Conservation (phyloP, 306 rosid species). For the Psophocarpus tetragonolobus region DNA sequence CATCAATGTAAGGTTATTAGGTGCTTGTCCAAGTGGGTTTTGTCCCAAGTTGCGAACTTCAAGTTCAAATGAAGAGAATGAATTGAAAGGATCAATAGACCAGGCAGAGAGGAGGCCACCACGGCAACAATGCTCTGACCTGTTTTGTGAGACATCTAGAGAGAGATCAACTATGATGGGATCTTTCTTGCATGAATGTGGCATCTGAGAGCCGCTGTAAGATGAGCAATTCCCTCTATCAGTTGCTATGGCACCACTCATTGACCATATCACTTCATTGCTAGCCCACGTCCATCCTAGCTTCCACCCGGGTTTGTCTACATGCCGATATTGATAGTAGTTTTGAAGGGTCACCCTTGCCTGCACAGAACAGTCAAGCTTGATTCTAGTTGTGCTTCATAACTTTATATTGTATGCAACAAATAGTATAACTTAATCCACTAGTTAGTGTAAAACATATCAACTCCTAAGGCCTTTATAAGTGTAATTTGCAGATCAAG, state of each 20-base stretch:
- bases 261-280: slow-evolving; percentile 75
- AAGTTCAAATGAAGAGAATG: slow-evolving; percentile 70
- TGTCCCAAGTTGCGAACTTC: slow-evolving; percentile 49
- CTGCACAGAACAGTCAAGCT: slow-evolving; percentile 43
- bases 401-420: neutral
- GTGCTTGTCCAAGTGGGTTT: slow-evolving; percentile 41
- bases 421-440: neutral
- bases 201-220: slow-evolving; percentile 44
- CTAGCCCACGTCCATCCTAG: slow-evolving; percentile 75
- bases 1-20: slow-evolving; percentile 58
- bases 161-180: slow-evolving; percentile 62
- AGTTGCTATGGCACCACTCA: slow-evolving; percentile 74
- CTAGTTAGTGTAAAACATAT: neutral
- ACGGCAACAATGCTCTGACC: slow-evolving; percentile 63
- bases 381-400: neutral
- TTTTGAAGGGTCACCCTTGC: slow-evolving; percentile 70
- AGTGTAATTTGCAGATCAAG: neutral
- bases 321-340: slow-evolving; percentile 62
- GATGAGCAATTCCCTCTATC: slow-evolving; percentile 63
- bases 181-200: slow-evolving; percentile 66
- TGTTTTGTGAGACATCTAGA: slow-evolving; percentile 43
- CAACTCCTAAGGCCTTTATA: neutral
- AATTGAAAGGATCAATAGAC: slow-evolving; percentile 49
- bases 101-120: slow-evolving; percentile 69
- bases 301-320: slow-evolving; percentile 77